phyloP scores from a whole-genome alignment of 305 asterid genomes.

The Solanum hybrid region DNA sequence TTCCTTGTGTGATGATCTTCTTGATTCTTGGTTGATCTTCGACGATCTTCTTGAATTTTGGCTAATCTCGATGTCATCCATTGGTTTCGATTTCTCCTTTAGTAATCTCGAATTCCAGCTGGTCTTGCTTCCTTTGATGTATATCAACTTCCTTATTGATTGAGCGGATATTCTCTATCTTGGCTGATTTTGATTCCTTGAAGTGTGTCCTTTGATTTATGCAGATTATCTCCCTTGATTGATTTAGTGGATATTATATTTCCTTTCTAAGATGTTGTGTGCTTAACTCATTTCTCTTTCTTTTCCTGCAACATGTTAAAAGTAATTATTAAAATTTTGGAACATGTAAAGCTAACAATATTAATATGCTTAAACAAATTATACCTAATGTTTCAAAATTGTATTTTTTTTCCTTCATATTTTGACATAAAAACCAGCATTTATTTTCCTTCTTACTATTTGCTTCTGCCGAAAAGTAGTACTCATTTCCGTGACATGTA shows the following conservation, averaged over 20 bases:
- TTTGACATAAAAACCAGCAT: too few species aligned
- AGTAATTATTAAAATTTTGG: not conserved
- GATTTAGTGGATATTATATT: not conserved
- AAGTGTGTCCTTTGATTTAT: not conserved
- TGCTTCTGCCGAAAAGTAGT: too few species aligned
- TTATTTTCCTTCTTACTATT: too few species aligned
- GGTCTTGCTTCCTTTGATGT: not conserved
- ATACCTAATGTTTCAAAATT: too few species aligned
- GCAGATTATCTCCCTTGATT: not conserved
- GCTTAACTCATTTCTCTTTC: not conserved
- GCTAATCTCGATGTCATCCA: not conserved
- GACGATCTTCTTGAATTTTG: not conserved
- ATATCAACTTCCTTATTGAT: not conserved
- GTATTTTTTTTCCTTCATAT: too few species aligned
- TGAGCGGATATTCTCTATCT: not conserved
- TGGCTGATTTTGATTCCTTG: not conserved
- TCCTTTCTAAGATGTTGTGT: not conserved
- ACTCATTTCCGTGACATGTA: too few species aligned
- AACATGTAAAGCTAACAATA: not conserved
- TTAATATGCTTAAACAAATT: too few species aligned
- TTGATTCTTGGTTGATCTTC: not conserved
- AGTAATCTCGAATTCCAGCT: not conserved
- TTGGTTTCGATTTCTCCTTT: not conserved
- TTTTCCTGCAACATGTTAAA: not conserved
- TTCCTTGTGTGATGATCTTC: not conserved